A percentile compares a stretch with the other conserved stretches of the same genome.
Evolutionary conservation across 2,329 filamentous ascomycete genomes (phyloP).

Genomic region (Pseudogymnoascus sp.): DNA sequence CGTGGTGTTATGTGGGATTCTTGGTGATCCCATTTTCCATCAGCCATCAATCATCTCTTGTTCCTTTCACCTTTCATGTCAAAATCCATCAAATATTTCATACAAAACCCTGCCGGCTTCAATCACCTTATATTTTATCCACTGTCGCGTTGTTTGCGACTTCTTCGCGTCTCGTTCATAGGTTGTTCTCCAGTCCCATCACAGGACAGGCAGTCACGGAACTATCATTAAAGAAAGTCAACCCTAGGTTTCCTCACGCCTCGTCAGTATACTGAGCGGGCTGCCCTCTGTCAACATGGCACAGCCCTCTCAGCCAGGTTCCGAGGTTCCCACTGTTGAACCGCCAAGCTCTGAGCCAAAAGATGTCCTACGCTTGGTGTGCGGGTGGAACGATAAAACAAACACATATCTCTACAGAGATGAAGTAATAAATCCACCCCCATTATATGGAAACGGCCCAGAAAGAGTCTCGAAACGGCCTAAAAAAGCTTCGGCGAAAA

Average conservation of each 20-base stretch:
- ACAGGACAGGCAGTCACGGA: background rate
- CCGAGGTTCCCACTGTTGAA: background rate
- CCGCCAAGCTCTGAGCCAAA: background rate
- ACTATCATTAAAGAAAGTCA: constrained; percentile 1
- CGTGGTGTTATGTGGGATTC: background rate
- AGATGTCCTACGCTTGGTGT: background rate
- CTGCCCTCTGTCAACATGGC: constrained; percentile 5
- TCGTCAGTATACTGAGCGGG: background rate
- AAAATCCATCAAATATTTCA: background rate
- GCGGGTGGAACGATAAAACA: background rate
- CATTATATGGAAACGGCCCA: background rate
- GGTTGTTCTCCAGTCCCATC: background rate
- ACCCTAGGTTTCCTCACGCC: background rate
- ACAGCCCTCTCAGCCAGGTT: background rate
- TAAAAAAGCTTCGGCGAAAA: background rate
- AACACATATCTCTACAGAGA: constrained; percentile 4
- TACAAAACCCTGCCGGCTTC: background rate
- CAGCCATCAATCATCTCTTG: background rate
- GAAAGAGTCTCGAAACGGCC: background rate
- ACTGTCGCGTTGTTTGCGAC: background rate
- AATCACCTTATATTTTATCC: background rate
- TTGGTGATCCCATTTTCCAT: background rate
- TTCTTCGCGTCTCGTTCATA: background rate
- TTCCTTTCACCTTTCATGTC: background rate
- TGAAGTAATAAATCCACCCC: background rate